A percentile compares a stretch with the other conserved stretches of the same genome.
These are phyloP conservation scores for Cladosporium colombiae DNA, from an alignment of 2,329 filamentous ascomycete species.

Conservation along the genomic window DNA sequence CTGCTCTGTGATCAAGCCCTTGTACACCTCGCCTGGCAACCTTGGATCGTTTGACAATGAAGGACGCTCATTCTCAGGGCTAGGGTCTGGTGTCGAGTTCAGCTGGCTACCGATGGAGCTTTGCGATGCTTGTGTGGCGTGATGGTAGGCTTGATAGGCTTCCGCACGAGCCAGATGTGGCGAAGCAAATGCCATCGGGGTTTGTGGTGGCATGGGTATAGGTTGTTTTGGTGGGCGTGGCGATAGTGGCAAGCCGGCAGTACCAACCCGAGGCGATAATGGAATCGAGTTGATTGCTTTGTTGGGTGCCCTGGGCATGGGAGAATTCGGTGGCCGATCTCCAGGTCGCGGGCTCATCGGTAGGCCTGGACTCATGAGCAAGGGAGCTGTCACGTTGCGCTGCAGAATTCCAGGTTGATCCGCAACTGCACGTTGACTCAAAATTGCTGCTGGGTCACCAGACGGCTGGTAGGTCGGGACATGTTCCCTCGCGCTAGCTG, in stretches of 20 bases:
- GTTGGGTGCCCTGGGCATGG: constrained; percentile 58
- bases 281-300: constrained; percentile 64
- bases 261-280: constrained; percentile 61
- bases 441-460: constrained; percentile 31
- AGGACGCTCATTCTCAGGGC: constrained; percentile 30
- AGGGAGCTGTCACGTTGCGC: constrained; percentile 42
- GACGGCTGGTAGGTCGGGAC: constrained; percentile 27
- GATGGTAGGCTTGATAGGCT: constrained; percentile 32
- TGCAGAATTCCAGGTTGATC: constrained; percentile 30
- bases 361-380: constrained; percentile 63
- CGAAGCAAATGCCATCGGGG: constrained; percentile 64
- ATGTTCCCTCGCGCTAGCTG: constrained; percentile 6
- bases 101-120: constrained; percentile 23
- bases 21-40: constrained; percentile 60
- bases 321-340: constrained; percentile 61
- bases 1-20: constrained; percentile 78
- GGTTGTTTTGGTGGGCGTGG: constrained; percentile 73
- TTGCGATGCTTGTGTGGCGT: constrained; percentile 29
- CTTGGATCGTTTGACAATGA: constrained; percentile 31
- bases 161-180: constrained; percentile 46
- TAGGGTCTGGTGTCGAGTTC: constrained; percentile 28
- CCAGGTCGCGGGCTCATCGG: constrained; percentile 62
- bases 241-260: constrained; percentile 61
- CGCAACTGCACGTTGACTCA: constrained; percentile 32
- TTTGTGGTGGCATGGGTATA: constrained; percentile 70